These are phyloP conservation scores for Aaosphaeria arxii DNA, from an alignment of 2,329 filamentous ascomycete species.

Conservation along the genomic window DNA sequence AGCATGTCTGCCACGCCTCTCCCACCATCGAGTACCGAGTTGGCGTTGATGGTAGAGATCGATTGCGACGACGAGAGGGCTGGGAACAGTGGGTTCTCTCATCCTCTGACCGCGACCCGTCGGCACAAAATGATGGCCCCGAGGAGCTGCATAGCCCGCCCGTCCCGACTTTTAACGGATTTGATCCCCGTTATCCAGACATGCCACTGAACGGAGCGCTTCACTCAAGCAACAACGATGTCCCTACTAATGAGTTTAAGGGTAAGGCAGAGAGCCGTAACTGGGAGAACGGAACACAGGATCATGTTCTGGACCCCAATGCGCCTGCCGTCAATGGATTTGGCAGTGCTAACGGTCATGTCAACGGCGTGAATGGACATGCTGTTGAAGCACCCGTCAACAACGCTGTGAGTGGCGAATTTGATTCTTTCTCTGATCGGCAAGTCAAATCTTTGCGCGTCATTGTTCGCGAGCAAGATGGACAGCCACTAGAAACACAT, in stretches of 20 bases:
- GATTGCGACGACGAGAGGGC: constrained; percentile 69
- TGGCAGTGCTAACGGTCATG: background rate
- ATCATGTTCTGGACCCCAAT: constrained; percentile 1
- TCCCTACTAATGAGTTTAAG: constrained; percentile 23
- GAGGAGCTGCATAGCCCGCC: constrained; percentile 42
- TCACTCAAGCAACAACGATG: constrained; percentile 13
- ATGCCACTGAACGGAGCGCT: constrained; percentile 11
- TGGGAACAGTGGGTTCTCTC: constrained; percentile 81
- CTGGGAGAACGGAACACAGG: constrained; percentile 8
- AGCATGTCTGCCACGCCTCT: constrained; percentile 71
- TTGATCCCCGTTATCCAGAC: constrained; percentile 31
- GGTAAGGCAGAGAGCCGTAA: constrained; percentile 19
- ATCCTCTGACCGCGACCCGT: constrained; percentile 66
- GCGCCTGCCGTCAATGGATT: constrained; percentile 19
- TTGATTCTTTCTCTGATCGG: constrained; percentile 51
- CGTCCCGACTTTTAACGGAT: constrained; percentile 34
- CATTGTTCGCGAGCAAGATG: constrained; percentile 47
- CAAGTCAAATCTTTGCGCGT: constrained; percentile 53
- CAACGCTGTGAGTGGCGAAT: constrained; percentile 33
- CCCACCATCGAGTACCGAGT: constrained; percentile 69
- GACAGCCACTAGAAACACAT: constrained; percentile 23
- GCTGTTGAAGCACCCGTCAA: constrained; percentile 21
- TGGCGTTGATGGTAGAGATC: constrained; percentile 74
- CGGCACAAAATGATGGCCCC: constrained; percentile 73
- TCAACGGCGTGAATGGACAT: constrained; percentile 24